Conservation (phyloP, 805 yeast species). For the Pichia membranifaciens region DNA sequence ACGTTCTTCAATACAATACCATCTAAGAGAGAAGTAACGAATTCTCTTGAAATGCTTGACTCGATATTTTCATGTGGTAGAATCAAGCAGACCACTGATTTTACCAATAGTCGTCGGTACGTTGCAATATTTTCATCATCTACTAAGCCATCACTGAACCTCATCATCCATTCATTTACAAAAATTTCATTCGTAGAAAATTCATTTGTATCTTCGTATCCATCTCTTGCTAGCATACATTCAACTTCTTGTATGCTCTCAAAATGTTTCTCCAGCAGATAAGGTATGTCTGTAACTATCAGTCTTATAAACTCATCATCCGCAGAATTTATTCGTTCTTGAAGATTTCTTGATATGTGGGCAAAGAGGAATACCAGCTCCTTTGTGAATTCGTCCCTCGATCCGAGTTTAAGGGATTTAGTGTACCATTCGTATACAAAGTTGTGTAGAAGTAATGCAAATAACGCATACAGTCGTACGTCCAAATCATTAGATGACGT, state of each 20-base stretch:
- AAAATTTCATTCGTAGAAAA: neutral
- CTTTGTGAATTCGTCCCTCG: constrained; percentile 35
- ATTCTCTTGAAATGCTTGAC: constrained; percentile 35
- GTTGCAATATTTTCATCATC: neutral
- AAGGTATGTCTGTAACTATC: constrained; percentile 6
- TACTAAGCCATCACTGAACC: constrained; percentile 6
- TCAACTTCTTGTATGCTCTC: neutral
- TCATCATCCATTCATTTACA: neutral
- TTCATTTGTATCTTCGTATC: neutral
- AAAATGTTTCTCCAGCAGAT: constrained; percentile 1
- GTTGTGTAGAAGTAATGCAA: constrained; percentile 41
- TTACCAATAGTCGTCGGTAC: constrained; percentile 25
- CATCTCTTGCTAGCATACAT: neutral
- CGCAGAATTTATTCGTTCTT: constrained; percentile 24
- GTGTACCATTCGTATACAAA: constrained; percentile 44
- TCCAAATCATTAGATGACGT: constrained; percentile 35
- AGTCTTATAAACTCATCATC: constrained; percentile 5
- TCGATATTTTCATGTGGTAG: constrained; percentile 37
- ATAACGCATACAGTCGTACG: constrained; percentile 38
- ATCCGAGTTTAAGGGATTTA: constrained; percentile 29
- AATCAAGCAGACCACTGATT: constrained; percentile 30
- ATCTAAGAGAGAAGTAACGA: constrained; percentile 36
- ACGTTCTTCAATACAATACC: constrained; percentile 39
- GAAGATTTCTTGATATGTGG: constrained; percentile 36
- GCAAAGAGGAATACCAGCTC: constrained; percentile 38